phyloP scores from a whole-genome alignment of 2,329 filamentous ascomycete species.

The Aspergillus tanneri region DNA sequence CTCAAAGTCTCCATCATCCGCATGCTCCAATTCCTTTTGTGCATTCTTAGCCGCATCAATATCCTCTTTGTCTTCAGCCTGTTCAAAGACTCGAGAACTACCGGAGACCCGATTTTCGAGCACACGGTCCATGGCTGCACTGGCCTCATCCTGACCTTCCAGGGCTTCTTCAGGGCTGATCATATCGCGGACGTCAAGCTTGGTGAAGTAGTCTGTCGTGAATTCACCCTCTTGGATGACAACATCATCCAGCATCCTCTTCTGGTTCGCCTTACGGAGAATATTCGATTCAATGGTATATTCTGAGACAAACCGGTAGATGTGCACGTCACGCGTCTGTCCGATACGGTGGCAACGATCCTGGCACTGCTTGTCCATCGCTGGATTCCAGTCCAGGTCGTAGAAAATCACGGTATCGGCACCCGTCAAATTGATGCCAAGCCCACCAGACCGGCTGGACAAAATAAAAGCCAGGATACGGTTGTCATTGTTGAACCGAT shows the following conservation, averaged over 20 bases:
- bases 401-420: conserved; percentile 99
- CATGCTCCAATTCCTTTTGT: conserved; percentile 80
- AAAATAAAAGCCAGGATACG: conserved; percentile 94
- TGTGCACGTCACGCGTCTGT: conserved; percentile 95
- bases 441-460: conserved; percentile 86
- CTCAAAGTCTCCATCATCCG: conserved; percentile 81
- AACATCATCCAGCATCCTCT: conserved; percentile 95
- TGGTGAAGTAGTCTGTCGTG: conserved; percentile 93
- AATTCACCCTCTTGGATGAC: conserved; percentile 98
- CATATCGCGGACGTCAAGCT: conserved; percentile 67
- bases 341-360: conserved; percentile 96
- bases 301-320: conserved; percentile 89
- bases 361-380: conserved; percentile 99
- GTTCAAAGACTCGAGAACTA: conserved; percentile 73
- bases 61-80: conserved; percentile 90
- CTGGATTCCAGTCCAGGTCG: conserved; percentile 98
- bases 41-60: conserved; percentile 82
- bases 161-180: conserved; percentile 56
- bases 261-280: conserved; percentile 91
- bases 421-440: conserved; percentile 94
- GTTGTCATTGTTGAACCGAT: conserved; percentile 92
- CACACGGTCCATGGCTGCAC: conserved; percentile 81
- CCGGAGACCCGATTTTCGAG: conserved; percentile 66
- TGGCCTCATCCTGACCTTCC: conserved; percentile 69
- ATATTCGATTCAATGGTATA: conserved; percentile 98